These are phyloP conservation scores for Kurtzmaniella quercitrusa DNA, from an alignment of 1,139 yeast genomes.

Conservation along the genomic window DNA sequence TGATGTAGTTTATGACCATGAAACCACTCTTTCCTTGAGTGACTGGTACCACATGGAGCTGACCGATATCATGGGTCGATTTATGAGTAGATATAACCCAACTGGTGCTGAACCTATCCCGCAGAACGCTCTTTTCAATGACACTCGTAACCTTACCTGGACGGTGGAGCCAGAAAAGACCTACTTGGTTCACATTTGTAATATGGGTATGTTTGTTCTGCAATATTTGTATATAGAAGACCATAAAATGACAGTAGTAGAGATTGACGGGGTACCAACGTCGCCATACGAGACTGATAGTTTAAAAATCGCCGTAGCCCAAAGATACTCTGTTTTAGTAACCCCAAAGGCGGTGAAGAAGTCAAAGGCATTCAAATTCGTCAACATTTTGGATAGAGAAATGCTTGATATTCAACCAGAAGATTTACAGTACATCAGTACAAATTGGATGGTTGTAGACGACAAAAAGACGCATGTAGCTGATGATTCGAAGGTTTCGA, in stretches of 20 bases:
- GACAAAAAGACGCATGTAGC: constrained; percentile 17
- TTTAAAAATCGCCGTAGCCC: constrained; percentile 71
- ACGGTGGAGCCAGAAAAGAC: constrained; percentile 74
- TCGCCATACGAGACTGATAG: constrained; percentile 57
- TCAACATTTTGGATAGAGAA: constrained; percentile 69
- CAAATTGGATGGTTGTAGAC: constrained; percentile 67
- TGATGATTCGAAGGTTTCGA: constrained; percentile 28
- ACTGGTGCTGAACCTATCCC: constrained; percentile 98
- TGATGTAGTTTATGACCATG: constrained; percentile 64
- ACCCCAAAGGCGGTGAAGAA: constrained; percentile 52
- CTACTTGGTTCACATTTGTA: constrained; percentile 70
- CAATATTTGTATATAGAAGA: constrained; percentile 84
- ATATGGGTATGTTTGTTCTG: constrained; percentile 83
- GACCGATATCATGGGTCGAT: constrained; percentile 46
- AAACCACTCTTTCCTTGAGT: constrained; percentile 57
- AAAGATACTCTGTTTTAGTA: constrained; percentile 70
- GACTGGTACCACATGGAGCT: constrained; percentile 83
- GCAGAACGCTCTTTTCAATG: constrained; percentile 70
- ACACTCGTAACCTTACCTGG: constrained; percentile 69
- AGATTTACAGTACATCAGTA: constrained; percentile 61
- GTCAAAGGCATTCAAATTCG: constrained; percentile 65
- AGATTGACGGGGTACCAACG: constrained; percentile 76
- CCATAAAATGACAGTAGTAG: constrained; percentile 77
- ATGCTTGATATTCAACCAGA: constrained; percentile 74
- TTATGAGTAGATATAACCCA: constrained; percentile 75